Base-by-base conservation (phyloP, 2,329 filamentous ascomycete genomes). In the Leptographium radiaticola region DNA sequence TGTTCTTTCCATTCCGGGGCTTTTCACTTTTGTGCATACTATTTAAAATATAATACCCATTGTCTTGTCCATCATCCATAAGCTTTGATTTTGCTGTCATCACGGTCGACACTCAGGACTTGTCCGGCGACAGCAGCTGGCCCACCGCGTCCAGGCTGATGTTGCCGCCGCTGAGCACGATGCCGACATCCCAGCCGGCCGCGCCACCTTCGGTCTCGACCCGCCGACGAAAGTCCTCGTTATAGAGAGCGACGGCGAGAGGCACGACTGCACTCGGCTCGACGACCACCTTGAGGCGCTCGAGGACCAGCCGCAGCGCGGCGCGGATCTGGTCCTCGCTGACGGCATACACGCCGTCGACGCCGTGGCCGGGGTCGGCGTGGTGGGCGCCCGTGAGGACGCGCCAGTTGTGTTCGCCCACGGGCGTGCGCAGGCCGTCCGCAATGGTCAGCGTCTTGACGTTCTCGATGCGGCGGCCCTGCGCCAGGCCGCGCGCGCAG, bases 241-340 rank as follows among this genome's bases (percentile, higher is more conserved):
- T 86, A 59, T 81, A 96, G 60, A 97, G 70, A 52, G 83, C 84
- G 9, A 87, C 86, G 0, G 91, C 93, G 56, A 97, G 67, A 1
- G 82, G 80, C n/a, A 96, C 90, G 2, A 84, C 89, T 0, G 86
- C 81, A 67, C 85, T 90, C 25, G 91, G 91, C 74, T 97, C 91
- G 13, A 96, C 82, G 25, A 96, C 81, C 48, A 95, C 71, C 79
- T 97, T 96, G 75, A 93, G 81, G 55, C 90, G 73, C 77, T 97
- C 91, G 58, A 90, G 71, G 38, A 95, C 84, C 57, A 97, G 68
- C 57, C 77, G 71, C 78, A 95, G 77, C 13, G 90, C 86, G 25
- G 73, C 75, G 62, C 78, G 76, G 66, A 97, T 96, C 73, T 95
- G 81, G 53, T 84, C 82, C 67, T 97, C 91, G 1, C 75, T 81